A percentile compares a stretch with the other conserved stretches of the same genome.
Evolutionary conservation across 1,284 basidiomycete species (phyloP).

Genomic region (Marasmius tenuissimus): DNA sequence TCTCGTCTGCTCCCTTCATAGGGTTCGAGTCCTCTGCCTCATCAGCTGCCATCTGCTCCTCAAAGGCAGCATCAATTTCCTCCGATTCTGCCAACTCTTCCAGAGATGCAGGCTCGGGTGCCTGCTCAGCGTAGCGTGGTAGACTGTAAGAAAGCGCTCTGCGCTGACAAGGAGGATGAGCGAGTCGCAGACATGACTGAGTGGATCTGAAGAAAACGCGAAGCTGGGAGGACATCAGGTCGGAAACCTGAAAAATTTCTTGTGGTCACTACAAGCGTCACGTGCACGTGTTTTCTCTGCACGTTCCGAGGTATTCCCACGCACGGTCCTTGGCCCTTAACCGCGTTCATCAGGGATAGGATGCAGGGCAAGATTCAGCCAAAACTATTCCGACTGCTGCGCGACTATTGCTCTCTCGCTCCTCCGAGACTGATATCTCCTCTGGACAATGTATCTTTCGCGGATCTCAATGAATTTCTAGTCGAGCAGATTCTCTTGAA

Average conservation of each 20-base stretch:
- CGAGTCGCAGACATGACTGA: constrained; percentile 23
- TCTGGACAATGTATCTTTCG: constrained; percentile 33
- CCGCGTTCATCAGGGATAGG: neutral
- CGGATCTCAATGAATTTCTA: constrained; percentile 51
- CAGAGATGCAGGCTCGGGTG: constrained; percentile 24
- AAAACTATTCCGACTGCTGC: constrained; percentile 45
- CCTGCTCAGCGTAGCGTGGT: constrained; percentile 19
- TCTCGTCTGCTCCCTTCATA: constrained; percentile 14
- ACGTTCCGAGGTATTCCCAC: neutral
- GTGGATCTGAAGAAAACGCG: constrained; percentile 24
- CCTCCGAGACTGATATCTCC: constrained; percentile 41
- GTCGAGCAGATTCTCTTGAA: constrained; percentile 49
- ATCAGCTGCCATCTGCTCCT: constrained; percentile 13
- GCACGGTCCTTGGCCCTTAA: neutral
- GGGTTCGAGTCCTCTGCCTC: neutral
- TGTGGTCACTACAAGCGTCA: constrained; percentile 5
- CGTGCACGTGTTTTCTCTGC: constrained; percentile 23
- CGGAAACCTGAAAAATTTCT: constrained; percentile 21
- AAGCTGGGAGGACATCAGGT: constrained; percentile 30
- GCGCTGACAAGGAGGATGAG: constrained; percentile 20
- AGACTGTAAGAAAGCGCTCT: constrained; percentile 29
- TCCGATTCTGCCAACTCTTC: constrained; percentile 19
- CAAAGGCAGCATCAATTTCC: constrained; percentile 14
- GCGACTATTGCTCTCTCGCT: constrained; percentile 54
- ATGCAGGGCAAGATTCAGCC: constrained; percentile 5